Base-by-base conservation (phyloP, 176 grass and related monocot species). In the Oryza australiensis region DNA sequence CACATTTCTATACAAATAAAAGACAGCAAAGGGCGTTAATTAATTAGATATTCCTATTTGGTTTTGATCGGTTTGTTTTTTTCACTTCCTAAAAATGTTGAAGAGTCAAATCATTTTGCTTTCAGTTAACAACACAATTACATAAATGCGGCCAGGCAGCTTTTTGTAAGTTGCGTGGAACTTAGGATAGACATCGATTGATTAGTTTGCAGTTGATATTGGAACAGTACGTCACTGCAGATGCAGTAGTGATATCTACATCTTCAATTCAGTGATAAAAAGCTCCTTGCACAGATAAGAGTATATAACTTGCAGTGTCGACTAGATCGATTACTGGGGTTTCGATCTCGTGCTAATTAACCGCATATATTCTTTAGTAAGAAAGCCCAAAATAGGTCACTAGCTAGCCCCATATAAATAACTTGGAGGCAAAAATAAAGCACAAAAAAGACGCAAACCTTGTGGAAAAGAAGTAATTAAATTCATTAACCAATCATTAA, bases 71-170 rank as follows among this genome's bases (percentile, higher is more conserved):
- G 4, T 2, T 16, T 4, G n/a, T n/a, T 5, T 49, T 49, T 49
- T 49, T 49, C 46, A 18, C 14, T 14, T 14, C 1, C 13, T 37
- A 37, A 22, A 20, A 55, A 20, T 65, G 12, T 24, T 73, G 23
- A 66, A 62, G 66, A 22, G 76, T 30, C 67, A 65, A 65, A 86
- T 48, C 24, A n/a, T 37, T 62, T 22, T 66, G 68, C 30, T 65
- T 53, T 51, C 5, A 66, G 76, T 73, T 66, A 12, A 73, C 11
- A 16, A 53, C 51, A 68, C 76, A 48, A 73, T 66, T 38, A 80
- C 55, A 20, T 9, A n/a, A 55, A 66, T 38, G 29, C 9, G 26
- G 23, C 45, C 41, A 57, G 16, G 18, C 1, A 10, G 11, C 41
- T 35, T 62, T 77, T 42, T 62, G 28, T 69, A 33, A 69, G 64